A percentile compares a stretch with the other conserved stretches of the same genome.
These are phyloP conservation scores for Fusarium burgessii DNA, from an alignment of 2,329 filamentous ascomycete genomes.

Conservation along the genomic window DNA sequence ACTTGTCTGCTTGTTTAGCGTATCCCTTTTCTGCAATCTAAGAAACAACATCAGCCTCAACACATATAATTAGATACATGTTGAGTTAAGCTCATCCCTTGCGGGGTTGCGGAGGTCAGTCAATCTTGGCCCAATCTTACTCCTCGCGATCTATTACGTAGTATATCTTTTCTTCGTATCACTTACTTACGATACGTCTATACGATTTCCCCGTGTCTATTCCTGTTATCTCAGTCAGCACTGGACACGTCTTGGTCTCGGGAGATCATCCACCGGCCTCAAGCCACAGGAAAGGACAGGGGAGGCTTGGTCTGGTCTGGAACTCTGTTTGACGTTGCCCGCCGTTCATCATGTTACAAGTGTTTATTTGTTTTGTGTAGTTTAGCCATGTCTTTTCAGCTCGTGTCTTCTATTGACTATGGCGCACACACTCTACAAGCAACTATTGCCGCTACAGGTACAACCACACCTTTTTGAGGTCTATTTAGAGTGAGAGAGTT, in stretches of 20 bases:
- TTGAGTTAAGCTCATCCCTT: constrained; percentile 27
- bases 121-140: constrained; percentile 17
- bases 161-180: constrained; percentile 21
- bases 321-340: background rate
- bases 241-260: constrained; percentile 28
- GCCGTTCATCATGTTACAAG: constrained; percentile 16
- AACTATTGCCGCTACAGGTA: constrained; percentile 28
- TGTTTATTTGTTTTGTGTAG: constrained; percentile 7
- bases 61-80: background rate
- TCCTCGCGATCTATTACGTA: constrained; percentile 9
- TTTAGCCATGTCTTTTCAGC: constrained; percentile 18
- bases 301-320: background rate
- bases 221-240: constrained; percentile 28
- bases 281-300: constrained; percentile 25
- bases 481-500: constrained; percentile 8
- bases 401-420: constrained; percentile 26
- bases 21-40: constrained; percentile 33
- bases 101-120: constrained; percentile 2
- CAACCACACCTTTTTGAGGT: constrained; percentile 28
- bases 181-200: constrained; percentile 5
- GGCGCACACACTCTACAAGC: constrained; percentile 10
- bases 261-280: constrained; percentile 30
- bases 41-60: constrained; percentile 24
- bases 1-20: background rate
- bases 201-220: constrained; percentile 33